Evolutionary conservation across 371 early-diverging fungal species (phyloP), one percentile per base, ranked within the genome.

Genomic region (Circinella minor): DNA sequence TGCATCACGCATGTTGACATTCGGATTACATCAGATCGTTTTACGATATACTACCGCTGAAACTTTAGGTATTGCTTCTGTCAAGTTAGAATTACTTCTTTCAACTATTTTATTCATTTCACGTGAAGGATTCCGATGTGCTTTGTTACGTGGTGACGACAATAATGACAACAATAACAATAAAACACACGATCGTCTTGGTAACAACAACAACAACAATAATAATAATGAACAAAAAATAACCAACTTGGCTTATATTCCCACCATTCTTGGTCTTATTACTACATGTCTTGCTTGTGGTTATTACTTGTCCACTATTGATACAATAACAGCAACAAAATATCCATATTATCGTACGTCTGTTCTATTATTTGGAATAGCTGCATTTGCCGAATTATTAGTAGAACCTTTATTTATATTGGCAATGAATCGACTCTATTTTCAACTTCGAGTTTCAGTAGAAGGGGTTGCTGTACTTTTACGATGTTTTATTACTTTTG

Each of bases 61-160:
- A 49, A 90, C 92, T 2, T 87, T 95, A 48, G 98, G 97, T 4
- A 86, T 95, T 15, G 96, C 95, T 0, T 88, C 91, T 2, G 88
- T 96, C 55, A 90, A 94, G 59, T 81, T 98, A 37, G 98, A 98
- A 78, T 86, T 98, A 13, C 74, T 96, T 14, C 78, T 94, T 14
- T 89, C 91, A 17, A 92, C 97, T 0, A 91, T 97, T 54, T 81
- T 98, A 55, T 97, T 98, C 77, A 86, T 98, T 34, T 95, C 96
- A 0, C 85, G 98, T 13, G 98, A 98, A 77, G 91, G 91, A 27
- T 88, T 96, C 60, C 88, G 98, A 34, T 91, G 92, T 80, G 96
- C 95, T 0, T 75, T 95, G 36, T 74, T 96, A 54, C 80, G 88
- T 47, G 65, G 77, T n/a, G 74, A 60, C 63, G 69, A 68, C 59